Conservation (phyloP, 2,329 filamentous ascomycete genomes). For the Stenocarpella maydis region DNA sequence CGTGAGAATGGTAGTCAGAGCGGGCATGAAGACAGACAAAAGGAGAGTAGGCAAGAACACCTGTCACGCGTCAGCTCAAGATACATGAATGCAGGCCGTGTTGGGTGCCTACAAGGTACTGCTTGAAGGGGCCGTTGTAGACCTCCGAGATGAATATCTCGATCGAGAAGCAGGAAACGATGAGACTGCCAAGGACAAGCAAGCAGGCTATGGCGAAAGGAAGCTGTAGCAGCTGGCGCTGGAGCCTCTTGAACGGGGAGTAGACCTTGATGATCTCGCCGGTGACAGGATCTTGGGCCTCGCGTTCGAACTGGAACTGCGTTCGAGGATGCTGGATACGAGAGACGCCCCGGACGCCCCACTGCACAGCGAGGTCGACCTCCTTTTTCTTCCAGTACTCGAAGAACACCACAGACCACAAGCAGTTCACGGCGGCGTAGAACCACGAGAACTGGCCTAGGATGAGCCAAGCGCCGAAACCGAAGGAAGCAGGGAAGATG, state of each 20-base stretch:
- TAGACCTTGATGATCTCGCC: conserved; percentile 82
- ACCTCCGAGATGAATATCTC: conserved; percentile 97
- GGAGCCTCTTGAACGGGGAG: conserved; percentile 76
- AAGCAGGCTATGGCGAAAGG: conserved; percentile 84
- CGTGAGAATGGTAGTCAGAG: conserved; percentile 79
- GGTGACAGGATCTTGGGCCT: conserved; percentile 80
- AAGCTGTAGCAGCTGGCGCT: conserved; percentile 80
- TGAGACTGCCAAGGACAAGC: conserved; percentile 78
- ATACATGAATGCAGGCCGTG: neutral
- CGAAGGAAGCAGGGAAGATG: conserved; percentile 81
- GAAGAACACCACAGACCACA: conserved; percentile 92
- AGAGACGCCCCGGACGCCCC: conserved; percentile 88
- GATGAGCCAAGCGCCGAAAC: conserved; percentile 80
- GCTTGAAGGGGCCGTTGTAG: conserved; percentile 88
- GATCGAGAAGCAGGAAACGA: conserved; percentile 86
- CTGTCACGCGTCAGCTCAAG: conserved; percentile 51
- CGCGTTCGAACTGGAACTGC: conserved; percentile 81
- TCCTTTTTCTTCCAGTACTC: conserved; percentile 98
- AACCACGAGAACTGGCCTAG: conserved; percentile 84
- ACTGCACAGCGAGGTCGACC: conserved; percentile 82
- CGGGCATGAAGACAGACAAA: conserved; percentile 81
- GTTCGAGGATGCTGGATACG: conserved; percentile 79
- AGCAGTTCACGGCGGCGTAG: conserved; percentile 78
- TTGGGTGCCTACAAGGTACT: conserved; percentile 70
- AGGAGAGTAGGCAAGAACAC: conserved; percentile 89